phyloP scores from a whole-genome alignment of 768 basidiomycete genomes.

The Mycena albidolilacea region DNA sequence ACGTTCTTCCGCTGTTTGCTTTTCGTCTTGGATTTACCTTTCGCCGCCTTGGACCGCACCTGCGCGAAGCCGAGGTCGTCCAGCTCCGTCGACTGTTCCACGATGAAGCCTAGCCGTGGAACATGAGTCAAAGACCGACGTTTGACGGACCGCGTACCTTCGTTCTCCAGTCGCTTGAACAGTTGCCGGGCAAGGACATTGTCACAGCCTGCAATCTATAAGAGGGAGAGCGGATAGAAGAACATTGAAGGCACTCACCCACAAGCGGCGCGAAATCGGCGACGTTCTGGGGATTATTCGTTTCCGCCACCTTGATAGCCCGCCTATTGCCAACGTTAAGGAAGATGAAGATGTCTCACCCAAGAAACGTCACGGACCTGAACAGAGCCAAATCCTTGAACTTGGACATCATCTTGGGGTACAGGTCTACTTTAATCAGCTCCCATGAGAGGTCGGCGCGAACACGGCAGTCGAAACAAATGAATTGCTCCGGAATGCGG shows the following conservation, averaged over 20 bases:
- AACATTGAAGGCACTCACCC: conserved; percentile 56
- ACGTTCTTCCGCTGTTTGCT: conserved; percentile 62
- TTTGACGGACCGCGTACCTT: conserved; percentile 63
- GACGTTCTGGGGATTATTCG: conserved; percentile 56
- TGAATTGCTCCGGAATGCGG: conserved; percentile 72
- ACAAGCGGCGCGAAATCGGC: conserved; percentile 72
- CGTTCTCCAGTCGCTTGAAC: conserved; percentile 77
- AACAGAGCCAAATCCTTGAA: conserved; percentile 81
- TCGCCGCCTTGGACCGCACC: conserved; percentile 54
- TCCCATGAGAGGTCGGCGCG: conserved; percentile 79
- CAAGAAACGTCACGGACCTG: conserved; percentile 59
- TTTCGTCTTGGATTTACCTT: conserved; percentile 57
- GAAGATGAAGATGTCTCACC: not conserved
- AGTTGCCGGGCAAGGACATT: conserved; percentile 71
- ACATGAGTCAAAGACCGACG: not conserved
- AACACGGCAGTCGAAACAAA: conserved; percentile 85
- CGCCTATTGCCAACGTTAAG: conserved; percentile 57
- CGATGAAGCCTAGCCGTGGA: conserved; percentile 68
- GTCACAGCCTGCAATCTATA: conserved; percentile 60
- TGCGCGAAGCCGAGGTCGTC: conserved; percentile 68
- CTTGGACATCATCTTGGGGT: conserved; percentile 71
- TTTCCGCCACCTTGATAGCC: conserved; percentile 79
- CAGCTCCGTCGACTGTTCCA: conserved; percentile 60
- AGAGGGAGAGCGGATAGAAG: conserved; percentile 23
- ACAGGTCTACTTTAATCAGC: conserved; percentile 71